Evolutionary conservation across 306 rosid species (phyloP).

Genomic region (Trichosanthes truncata): DNA sequence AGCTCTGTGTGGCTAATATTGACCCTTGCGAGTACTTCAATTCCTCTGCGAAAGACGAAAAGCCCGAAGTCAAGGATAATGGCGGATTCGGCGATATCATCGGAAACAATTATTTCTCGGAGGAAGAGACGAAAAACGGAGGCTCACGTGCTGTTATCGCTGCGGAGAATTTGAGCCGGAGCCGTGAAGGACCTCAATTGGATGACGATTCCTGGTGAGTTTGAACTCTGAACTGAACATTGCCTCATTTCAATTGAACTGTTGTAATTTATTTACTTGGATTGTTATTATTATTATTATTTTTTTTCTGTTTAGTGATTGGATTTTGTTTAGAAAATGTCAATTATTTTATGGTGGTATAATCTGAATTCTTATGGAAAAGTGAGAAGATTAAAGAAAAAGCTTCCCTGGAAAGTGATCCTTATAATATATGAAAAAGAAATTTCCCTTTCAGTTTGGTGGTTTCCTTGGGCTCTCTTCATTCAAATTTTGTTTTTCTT

Average conservation of each 20-base stretch:
- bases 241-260: background rate
- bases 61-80: background rate
- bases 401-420: background rate
- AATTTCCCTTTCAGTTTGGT: background rate
- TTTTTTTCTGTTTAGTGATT: background rate
- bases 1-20: constrained; percentile 4
- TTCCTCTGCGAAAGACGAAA: constrained; percentile 1
- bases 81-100: background rate
- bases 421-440: background rate
- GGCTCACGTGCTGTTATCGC: constrained; percentile 25
- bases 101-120: background rate
- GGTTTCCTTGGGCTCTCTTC: constrained; percentile 1
- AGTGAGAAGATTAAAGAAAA: background rate
- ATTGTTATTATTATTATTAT: background rate
- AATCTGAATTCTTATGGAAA: background rate
- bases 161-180: constrained; percentile 15
- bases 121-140: constrained; percentile 7
- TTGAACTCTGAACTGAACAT: background rate
- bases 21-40: constrained; percentile 11
- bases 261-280: background rate
- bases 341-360: background rate
- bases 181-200: background rate
- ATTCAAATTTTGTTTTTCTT: background rate
- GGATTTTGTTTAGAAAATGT: background rate
- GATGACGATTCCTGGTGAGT: constrained; percentile 41